Base-by-base conservation (phyloP, 768 basidiomycete genomes). In the Russula earlei region DNA sequence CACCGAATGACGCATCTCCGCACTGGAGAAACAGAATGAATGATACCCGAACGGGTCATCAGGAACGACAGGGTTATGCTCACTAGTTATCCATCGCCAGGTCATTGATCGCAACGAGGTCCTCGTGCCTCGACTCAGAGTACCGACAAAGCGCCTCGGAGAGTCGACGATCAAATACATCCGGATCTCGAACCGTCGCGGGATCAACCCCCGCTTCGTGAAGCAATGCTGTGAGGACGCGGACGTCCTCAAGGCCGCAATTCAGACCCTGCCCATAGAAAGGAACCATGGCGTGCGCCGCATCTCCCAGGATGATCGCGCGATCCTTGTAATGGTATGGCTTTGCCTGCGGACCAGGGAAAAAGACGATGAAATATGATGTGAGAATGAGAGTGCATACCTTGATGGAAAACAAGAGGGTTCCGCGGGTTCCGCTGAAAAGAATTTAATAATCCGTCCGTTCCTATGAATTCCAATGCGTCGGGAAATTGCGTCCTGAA, bases 211-310 rank as follows among this genome's bases (percentile, higher is more conserved):
- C 77, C 69, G 87, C 83, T 56, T 83, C 77, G 54, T 80, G 79
- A 65, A 97, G 76, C 54, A 93, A 72, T 29, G 81, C 76, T 56
- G 83, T 80, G 62, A 99, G 77, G 50, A 98, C 81, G 62, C 96
- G 83, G 64, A 98, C 93, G 70, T 99, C 95, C 72, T 99, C 95
- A 50, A 99, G 79, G 15, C 95, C 95, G 67, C 94, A 96, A 67
- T 99, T 99, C 63, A 98, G 78, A 40, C 95, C 95, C 76, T 99
- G 95, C 41, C 95, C 89, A 68, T 88, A 93, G 73, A 93, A 94
- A 60, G 95, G 94, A n/a, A 94, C 93, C 93, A 98, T 97, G 41
- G 91, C 87, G 70, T 99, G 95, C 11, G 92, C 91, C 38, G 95
- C 87, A 70, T 99, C 95, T 53, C 95, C 95, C 48, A 99, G 72